Conservation (phyloP, 495 filamentous ascomycete species). For the Lophium mytilinum region DNA sequence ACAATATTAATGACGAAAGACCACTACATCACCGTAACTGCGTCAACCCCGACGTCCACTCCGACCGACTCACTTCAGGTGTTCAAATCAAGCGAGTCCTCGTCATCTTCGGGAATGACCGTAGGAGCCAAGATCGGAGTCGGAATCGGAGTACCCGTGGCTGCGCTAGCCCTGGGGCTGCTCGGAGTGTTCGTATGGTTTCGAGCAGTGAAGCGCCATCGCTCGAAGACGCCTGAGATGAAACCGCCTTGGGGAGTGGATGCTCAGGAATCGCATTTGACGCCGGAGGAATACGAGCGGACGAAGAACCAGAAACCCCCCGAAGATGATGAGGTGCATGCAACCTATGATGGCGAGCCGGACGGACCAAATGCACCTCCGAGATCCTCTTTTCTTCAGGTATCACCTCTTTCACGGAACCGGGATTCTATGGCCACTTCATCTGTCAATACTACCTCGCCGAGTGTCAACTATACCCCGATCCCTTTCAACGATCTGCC, state of each 20-base stretch:
- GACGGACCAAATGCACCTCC: too few species aligned
- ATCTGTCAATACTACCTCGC: too few species aligned
- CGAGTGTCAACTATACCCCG: too few species aligned
- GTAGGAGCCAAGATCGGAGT: background rate
- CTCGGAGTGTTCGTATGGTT: background rate
- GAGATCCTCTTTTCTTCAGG: too few species aligned
- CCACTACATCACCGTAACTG: too few species aligned
- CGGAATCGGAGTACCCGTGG: background rate
- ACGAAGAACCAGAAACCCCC: background rate
- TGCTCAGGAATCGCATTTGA: background rate
- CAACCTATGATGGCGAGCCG: background rate
- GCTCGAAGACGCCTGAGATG: background rate
- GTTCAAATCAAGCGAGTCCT: background rate
- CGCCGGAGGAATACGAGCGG: background rate
- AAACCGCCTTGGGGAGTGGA: background rate
- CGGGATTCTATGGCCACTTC: too few species aligned
- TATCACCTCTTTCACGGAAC: too few species aligned
- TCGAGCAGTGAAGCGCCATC: background rate
- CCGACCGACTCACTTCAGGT: too few species aligned
- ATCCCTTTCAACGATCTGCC: too few species aligned
- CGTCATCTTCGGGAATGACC: background rate
- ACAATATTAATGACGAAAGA: too few species aligned
- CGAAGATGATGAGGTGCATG: constrained; percentile 1
- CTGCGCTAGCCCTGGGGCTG: background rate
- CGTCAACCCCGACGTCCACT: too few species aligned